phyloP scores from a whole-genome alignment of 164 flowering plant genomes.

The Piper longum region DNA sequence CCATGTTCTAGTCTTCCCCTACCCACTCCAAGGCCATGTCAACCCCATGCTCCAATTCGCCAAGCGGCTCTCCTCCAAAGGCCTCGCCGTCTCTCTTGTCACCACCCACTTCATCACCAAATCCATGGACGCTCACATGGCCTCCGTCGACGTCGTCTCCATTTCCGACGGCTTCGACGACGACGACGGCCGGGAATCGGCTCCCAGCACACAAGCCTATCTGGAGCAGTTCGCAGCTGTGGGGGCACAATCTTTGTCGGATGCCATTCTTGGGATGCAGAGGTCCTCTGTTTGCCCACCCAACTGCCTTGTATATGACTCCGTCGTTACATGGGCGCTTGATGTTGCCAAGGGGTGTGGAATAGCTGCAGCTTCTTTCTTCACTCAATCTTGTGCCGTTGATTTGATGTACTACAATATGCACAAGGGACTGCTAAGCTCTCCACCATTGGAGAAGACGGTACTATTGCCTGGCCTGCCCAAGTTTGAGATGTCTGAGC shows the following conservation, averaged over 20 bases:
- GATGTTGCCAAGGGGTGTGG: background rate
- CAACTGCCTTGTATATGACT: background rate
- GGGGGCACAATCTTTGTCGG: background rate
- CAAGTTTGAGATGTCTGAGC: background rate
- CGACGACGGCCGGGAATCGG: background rate
- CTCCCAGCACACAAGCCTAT: background rate
- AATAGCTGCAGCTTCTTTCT: background rate
- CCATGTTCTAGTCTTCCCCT: slow-evolving; percentile 2
- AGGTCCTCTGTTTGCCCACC: background rate
- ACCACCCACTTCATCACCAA: background rate
- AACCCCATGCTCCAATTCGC: slow-evolving; percentile 8
- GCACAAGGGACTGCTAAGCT: background rate
- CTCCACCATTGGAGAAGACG: too few relatives aligned
- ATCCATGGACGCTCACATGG: background rate
- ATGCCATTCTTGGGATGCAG: background rate
- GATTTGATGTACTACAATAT: background rate
- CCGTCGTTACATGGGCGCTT: background rate
- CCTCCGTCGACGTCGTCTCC: background rate
- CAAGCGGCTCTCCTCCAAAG: slow-evolving; percentile 2
- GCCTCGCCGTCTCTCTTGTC: slow-evolving; percentile 1
- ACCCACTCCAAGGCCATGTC: slow-evolving; percentile 1
- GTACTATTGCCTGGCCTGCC: too few relatives aligned
- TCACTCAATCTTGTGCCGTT: background rate
- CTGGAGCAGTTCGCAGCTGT: background rate
- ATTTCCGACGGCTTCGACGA: background rate